Evolutionary conservation across 2,329 filamentous ascomycete genomes (phyloP), one percentile per base, ranked within the genome.

Genomic region (Stagonosporopsis chrysanthemi): DNA sequence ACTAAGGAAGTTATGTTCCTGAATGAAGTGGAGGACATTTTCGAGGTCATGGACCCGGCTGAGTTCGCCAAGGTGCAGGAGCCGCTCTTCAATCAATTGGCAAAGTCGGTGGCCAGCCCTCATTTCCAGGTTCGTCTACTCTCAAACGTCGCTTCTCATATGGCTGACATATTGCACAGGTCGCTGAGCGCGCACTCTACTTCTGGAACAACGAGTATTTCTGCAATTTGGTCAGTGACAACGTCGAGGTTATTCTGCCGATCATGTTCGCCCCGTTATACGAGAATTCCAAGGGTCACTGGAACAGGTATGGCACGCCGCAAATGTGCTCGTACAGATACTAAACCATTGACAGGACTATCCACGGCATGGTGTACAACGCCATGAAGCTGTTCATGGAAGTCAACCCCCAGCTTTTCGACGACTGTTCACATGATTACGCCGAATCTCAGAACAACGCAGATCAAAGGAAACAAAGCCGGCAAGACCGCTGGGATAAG

Each of bases 201-300:
- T 99, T 99, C 82, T 99, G 95, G 95, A 99, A 99, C 83, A 99
- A 99, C 74, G 95, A 99, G 77, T 99, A 99, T 77, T 99, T 99
- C 80, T 99, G 95, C 83, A 99, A 98, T 74, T 84, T 99, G 57
- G 95, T 99, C 66, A 97, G 93, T 81, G 95, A 99, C 79, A 99
- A 99, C 71, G 95, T 99, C 52, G 94, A 98, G 72, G 94, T 97
- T 43, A 99, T 99, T 69, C 83, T 99, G 41, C 95, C 95, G 3
- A 99, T 99, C 75, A 99, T 99, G 95, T 99, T 99, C 79, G 93
- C 94, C 24, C 94, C 95, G 2, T 84, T 99, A 28, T 99, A 97
- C 70, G 95, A 99, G 78, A 99, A 99, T 77, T 98, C 94, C 4
- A 99, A 99, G 81, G 94, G 94, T 11, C 95, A 99, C 75, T 99